Base-by-base conservation (phyloP, 306 rosid species). In the Quercus bicolor region DNA sequence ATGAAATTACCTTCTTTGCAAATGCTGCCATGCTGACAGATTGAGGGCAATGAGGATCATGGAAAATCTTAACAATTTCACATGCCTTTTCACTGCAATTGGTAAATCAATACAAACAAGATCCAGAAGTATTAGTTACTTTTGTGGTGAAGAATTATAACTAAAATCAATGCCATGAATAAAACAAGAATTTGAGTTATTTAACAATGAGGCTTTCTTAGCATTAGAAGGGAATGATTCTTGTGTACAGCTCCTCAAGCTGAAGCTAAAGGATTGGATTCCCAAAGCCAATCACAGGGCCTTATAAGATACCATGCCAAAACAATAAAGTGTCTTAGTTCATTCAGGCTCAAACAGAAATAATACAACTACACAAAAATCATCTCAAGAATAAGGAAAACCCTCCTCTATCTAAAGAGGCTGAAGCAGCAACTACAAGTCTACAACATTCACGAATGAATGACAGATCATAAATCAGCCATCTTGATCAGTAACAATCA, bases 21-120 rank as follows among this genome's bases (percentile, higher is more conserved):
- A 94, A 92, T 54, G 80, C 84, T 81, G 80, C 92, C 76, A 75
- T 21, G 80, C 94, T 87, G 83, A 92, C 76, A 73, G 94, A 82
- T 75, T 80, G 96, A 37, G 96, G 98, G 77, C 87, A 86, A 51
- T 40, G 85, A 48, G 89, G 84, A 82, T 79, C 89, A 65, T 77
- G 82, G 69, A 94, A 80, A 83, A 90, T 84, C 80, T 87, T 85
- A 68, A 78, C 61, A 59, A 94, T 86, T 24, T 89, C 97, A 24
- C 29, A 62, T 21, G 96, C 88, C 86, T 92, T 94, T 77, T 88
- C 81, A 75, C 98, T 94, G 86, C 86, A 91, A 51, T 81, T 84
- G 74, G 70, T 14, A 51, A 43, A 78, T 75, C 75, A 51, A 66
- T 77, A 80, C 71, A 83, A 75, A 71, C 51, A 70, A 51, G 7